Base-by-base conservation (phyloP, 1,284 basidiomycete genomes). In the Takashimella koratensis region DNA sequence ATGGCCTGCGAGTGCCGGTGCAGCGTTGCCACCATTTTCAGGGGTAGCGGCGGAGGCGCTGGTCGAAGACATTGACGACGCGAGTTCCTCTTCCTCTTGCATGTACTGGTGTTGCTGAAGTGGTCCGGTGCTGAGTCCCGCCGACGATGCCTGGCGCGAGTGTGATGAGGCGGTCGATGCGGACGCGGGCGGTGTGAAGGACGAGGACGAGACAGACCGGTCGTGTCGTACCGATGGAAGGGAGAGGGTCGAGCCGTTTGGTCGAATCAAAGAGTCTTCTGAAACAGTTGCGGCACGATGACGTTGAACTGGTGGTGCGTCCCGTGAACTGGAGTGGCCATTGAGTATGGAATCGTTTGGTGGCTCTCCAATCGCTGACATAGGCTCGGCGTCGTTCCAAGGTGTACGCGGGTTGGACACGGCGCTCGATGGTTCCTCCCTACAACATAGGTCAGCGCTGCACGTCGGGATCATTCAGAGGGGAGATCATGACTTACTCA, bases 151-250 rank as follows among this genome's bases (percentile, higher is more conserved):
- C 8, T 41, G 47, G 0, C 65, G 64, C 19, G 72, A 70, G 21
- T 69, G 67, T 4, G 68, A 71, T 3, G 67, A 63, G 12, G 63
- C 49, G 16, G 71, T 66, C 2, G 67, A 65, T 3, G 70, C 66
- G 2, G 72, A 71, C 5, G 51, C 49, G 4, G 59, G 59, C 8
- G 56, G 59, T 2, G 59, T 58, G 3, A 50, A 24, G 4, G 59
- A 20, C 4, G 56, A 51, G 2, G 51, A 51, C 2, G 56, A 58
- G 8, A 49, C 42, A n/a, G 56, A 58, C 3, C 54, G 56, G 45
- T 56, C 56, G 54, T 58, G 59, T 2, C 43, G 49, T 11, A 43
- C 49, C 2, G 55, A 51, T 2, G 54, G 58, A 12, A 56, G 50
- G 12, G 55, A 60, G n/a, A 57, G 40, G 22, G 50, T 54, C 8